These are phyloP conservation scores for Hylodesmum podocarpum DNA, from an alignment of 306 rosid genomes.

Conservation along the genomic window DNA sequence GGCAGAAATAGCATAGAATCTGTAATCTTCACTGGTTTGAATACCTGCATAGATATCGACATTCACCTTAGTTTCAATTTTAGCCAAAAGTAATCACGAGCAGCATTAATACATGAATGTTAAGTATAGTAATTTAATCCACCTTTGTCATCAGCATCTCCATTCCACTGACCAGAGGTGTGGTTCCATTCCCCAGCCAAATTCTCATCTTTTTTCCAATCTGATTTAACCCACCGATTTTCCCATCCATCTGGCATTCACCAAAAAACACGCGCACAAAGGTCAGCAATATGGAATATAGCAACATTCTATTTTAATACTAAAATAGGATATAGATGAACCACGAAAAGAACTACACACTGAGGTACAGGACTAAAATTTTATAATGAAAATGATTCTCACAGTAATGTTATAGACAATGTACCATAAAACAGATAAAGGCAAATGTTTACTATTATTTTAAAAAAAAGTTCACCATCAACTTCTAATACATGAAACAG, in stretches of 20 bases:
- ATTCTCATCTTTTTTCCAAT: conserved; percentile 89
- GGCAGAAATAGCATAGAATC: conserved; percentile 96
- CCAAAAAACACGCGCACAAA: conserved; percentile 2
- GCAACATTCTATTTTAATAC: not conserved
- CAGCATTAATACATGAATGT: not conserved
- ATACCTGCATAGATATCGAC: conserved; percentile 60
- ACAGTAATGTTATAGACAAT: not conserved
- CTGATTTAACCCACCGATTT: conserved; percentile 87
- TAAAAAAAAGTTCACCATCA: not conserved
- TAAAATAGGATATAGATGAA: not conserved
- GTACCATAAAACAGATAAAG: not conserved
- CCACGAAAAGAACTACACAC: not conserved
- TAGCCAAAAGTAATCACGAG: not conserved
- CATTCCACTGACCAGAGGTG: conserved; percentile 95
- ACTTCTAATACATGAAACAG: not conserved
- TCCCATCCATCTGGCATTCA: conserved; percentile 86
- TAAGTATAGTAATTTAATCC: conserved; percentile 1
- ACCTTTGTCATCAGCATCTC: conserved; percentile 90
- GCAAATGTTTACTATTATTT: conserved; percentile 9
- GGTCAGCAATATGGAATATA: conserved; percentile 21
- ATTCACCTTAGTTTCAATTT: not conserved
- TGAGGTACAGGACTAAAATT: not conserved
- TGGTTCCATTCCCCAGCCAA: conserved; percentile 94
- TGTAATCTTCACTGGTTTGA: conserved; percentile 95
- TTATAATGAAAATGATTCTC: not conserved